phyloP scores from a whole-genome alignment of 2,329 filamentous ascomycete genomes.

The Colletotrichum kahawae region DNA sequence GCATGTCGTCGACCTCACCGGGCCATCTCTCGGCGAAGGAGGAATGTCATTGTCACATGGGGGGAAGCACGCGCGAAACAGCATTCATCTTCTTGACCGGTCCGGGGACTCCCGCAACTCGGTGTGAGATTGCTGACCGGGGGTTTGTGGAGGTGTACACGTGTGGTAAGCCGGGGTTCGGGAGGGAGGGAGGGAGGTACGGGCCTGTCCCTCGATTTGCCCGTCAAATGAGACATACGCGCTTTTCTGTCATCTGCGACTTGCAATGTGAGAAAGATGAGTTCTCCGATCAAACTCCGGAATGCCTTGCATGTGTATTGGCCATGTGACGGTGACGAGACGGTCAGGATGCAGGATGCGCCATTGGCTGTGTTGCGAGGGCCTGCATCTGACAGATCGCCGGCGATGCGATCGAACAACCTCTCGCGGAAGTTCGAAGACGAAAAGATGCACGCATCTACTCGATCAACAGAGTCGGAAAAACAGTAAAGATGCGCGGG shows the following conservation, averaged over 20 bases:
- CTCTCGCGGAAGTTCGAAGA: not conserved
- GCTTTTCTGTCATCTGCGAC: not conserved
- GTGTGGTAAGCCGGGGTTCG: not conserved
- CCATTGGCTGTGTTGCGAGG: not conserved
- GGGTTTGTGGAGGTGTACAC: not conserved
- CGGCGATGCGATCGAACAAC: not conserved
- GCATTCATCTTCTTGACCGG: not conserved
- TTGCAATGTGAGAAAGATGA: not conserved
- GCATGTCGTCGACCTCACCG: not conserved
- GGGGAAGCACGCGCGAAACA: not conserved
- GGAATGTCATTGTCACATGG: not conserved
- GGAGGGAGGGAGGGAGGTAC: not conserved
- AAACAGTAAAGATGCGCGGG: not conserved
- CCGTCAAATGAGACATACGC: not conserved
- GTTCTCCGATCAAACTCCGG: not conserved
- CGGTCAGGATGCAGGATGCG: not conserved
- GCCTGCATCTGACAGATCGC: not conserved
- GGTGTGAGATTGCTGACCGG: slow-evolving; percentile 16
- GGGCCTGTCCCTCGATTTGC: not conserved
- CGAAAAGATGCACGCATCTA: not conserved
- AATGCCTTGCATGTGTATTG: not conserved
- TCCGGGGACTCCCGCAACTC: slow-evolving; percentile 16
- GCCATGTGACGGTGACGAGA: slow-evolving; percentile 1
- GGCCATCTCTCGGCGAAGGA: not conserved
- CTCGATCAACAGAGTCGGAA: not conserved